Conservation (phyloP, 2,329 filamentous ascomycete genomes). For the Colletotrichum liaoningense region DNA sequence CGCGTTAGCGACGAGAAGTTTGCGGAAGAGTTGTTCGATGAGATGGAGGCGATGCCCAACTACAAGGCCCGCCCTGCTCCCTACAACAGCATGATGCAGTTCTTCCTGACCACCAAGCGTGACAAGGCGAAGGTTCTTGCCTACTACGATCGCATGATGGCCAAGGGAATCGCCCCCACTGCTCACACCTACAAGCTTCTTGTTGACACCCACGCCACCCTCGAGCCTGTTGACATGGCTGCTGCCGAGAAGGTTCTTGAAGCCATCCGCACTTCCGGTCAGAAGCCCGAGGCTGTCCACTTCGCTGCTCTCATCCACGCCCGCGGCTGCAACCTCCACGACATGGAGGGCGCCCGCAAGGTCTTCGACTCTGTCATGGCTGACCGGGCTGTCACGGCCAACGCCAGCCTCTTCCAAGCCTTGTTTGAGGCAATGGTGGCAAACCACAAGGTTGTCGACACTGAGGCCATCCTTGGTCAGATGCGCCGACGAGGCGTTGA, state of each 20-base stretch:
- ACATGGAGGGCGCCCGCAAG: conserved; percentile 83
- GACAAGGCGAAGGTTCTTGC: conserved; percentile 93
- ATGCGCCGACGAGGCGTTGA: conserved; percentile 83
- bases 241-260: conserved; percentile 88
- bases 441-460: conserved; percentile 85
- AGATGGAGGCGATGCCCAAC: conserved; percentile 99
- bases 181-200: conserved; percentile 98
- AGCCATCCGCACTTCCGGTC: conserved; percentile 78
- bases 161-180: conserved; percentile 87
- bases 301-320: conserved; percentile 97
- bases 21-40: conserved; percentile 96
- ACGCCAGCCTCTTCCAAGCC: conserved; percentile 93
- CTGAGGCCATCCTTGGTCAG: conserved; percentile 77
- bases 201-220: conserved; percentile 92
- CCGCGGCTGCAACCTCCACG: conserved; percentile 92
- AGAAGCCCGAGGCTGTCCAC: conserved; percentile 89
- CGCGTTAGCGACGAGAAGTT: conserved; percentile 98
- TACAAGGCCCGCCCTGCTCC: conserved; percentile 98
- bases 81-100: conserved; percentile 99
- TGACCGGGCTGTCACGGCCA: conserved; percentile 74
- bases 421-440: conserved; percentile 98
- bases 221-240: conserved; percentile 89
- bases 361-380: conserved; percentile 86
- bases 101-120: conserved; percentile 97
- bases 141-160: conserved; percentile 95